Evolutionary conservation across 495 filamentous ascomycete genomes (phyloP), one percentile per base, ranked within the genome.

Genomic region (Aspergillus campestris): DNA sequence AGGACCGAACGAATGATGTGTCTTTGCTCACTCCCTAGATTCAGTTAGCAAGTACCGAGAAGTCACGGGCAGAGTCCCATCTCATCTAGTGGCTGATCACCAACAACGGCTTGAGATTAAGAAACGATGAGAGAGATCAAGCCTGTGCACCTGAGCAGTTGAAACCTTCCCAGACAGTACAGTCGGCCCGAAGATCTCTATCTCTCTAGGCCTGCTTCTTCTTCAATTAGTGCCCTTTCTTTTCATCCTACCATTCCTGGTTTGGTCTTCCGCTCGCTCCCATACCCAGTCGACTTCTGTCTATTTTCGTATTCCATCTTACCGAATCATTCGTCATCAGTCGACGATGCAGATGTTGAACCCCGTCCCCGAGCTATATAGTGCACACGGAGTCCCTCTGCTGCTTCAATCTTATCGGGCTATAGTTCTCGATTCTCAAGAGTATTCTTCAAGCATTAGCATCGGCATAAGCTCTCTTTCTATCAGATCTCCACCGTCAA

Each of bases 101-200:
- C 27, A 7, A 13, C 13, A 31, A 38, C 13, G 3, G 34, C 11
- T 36, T 14, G 28, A 29, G 8, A 7, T 32, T 18, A 32, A n/a
- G 14, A 31, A 29, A 38, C 39, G 24, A 31, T 37, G 37, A 38
- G 29, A 42, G 38, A 12, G 28, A 31, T 33, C 14, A 28, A 14
- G 15, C 11, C 11, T n/a, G 29, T 33, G 18, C 31, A 41, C 13
- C 15, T 12, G 29, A 39, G 8, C 29, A 10, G 24, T 15, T 46
- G 15, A 37, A 4, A 37, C 29, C 4, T 24, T 40, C 32, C 29
- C 37, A 38, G 38, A 44, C 1, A 52, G 38, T 40, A 39, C 43
- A 42, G 38, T 43, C 29, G 29, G 29, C 8, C 31, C 32, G 49
- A 55, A 50, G 51, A 58, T 58, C 55, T 44, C 47, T 29, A 52